Conservation (phyloP, 495 filamentous ascomycete species). For the Podospora conica region DNA sequence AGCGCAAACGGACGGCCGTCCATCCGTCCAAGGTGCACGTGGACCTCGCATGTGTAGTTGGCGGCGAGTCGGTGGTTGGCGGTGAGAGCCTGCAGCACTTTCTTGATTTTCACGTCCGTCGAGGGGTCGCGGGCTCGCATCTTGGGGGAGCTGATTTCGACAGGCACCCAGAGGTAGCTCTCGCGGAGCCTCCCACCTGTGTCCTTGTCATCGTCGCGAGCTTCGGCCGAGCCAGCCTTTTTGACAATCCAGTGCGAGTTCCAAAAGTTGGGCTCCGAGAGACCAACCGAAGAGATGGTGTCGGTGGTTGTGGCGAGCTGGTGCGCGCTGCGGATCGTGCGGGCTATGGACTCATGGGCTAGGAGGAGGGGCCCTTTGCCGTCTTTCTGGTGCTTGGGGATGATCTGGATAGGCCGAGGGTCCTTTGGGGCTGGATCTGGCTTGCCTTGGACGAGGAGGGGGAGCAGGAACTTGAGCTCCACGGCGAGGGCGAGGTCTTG, state of each 20-base stretch:
- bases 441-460: background rate
- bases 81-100: constrained; percentile 16
- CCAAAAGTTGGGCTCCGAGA: constrained; percentile 24
- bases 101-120: constrained; percentile 10
- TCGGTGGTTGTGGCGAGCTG: constrained; percentile 16
- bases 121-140: constrained; percentile 13
- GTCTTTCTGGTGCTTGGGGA: background rate
- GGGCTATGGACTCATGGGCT: constrained; percentile 12
- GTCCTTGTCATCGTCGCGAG: constrained; percentile 13
- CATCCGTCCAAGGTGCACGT: constrained; percentile 27
- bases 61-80: constrained; percentile 17
- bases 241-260: constrained; percentile 29
- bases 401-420: background rate
- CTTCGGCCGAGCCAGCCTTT: constrained; percentile 27
- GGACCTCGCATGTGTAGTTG: constrained; percentile 30
- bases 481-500: constrained; percentile 3
- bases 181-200: background rate
- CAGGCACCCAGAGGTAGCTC: constrained; percentile 23
- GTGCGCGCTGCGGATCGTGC: constrained; percentile 17
- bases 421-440: background rate
- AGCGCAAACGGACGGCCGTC: constrained; percentile 23
- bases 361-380: background rate
- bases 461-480: constrained; percentile 10
- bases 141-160: constrained; percentile 29
- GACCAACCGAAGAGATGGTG: constrained; percentile 4